These are phyloP conservation scores for Aphanomyces euteiches DNA, from an alignment of 352 stramenopile species.

Conservation along the genomic window DNA sequence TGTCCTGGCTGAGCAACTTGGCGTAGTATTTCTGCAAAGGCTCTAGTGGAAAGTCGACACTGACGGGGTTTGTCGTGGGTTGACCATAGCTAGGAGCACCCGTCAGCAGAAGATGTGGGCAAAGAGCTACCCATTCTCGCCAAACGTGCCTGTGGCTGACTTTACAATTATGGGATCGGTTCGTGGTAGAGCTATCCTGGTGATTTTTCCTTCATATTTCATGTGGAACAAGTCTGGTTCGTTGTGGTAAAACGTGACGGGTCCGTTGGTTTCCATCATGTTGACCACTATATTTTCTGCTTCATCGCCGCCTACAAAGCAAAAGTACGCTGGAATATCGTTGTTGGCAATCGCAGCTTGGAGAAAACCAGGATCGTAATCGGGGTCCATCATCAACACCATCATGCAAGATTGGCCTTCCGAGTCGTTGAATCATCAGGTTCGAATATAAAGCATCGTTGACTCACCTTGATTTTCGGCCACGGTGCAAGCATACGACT, in stretches of 20 bases:
- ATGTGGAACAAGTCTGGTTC: slow-evolving; percentile 51
- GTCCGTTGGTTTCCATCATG: slow-evolving; percentile 26
- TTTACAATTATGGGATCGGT: slow-evolving; percentile 33
- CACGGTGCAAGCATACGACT: slow-evolving; percentile 43
- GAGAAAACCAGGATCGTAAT: slow-evolving; percentile 47
- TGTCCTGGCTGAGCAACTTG: neutral
- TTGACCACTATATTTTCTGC: slow-evolving; percentile 39
- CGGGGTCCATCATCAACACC: slow-evolving; percentile 45
- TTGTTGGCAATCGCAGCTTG: slow-evolving; percentile 48
- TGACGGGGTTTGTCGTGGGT: slow-evolving; percentile 44
- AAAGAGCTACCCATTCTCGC: slow-evolving; percentile 47
- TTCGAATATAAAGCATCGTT: neutral
- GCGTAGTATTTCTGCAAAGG: slow-evolving; percentile 42
- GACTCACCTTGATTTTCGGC: slow-evolving; percentile 31
- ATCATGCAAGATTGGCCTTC: slow-evolving; percentile 41
- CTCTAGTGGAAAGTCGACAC: slow-evolving; percentile 45
- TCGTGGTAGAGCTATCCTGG: slow-evolving; percentile 42
- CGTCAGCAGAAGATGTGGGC: too few relatives aligned
- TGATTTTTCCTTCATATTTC: slow-evolving; percentile 37
- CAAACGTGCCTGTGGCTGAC: slow-evolving; percentile 39
- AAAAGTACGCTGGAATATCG: slow-evolving; percentile 58
- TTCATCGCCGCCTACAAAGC: slow-evolving; percentile 47
- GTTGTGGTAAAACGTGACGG: slow-evolving; percentile 55
- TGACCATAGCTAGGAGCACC: slow-evolving; percentile 28
- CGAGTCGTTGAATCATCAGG: neutral